Conservation (phyloP, 768 basidiomycete genomes). For the Galerina sulciceps region DNA sequence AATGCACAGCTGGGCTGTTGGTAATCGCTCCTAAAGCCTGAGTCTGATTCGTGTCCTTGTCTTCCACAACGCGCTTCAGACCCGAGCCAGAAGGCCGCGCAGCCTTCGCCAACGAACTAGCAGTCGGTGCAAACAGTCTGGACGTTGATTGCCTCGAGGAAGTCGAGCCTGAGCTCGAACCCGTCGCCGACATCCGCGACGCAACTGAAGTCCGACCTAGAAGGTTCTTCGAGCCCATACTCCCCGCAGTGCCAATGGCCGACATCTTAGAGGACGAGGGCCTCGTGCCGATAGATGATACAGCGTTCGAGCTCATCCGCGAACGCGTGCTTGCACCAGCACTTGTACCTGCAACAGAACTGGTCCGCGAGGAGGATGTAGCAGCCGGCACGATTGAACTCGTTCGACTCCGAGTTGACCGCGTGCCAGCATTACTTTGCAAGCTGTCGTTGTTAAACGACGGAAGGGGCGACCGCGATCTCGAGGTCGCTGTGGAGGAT, state of each 20-base stretch:
- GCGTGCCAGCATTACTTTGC: constrained; percentile 16
- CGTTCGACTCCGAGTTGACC: constrained; percentile 3
- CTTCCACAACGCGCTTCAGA: constrained; percentile 15
- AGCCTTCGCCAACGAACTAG: constrained; percentile 73
- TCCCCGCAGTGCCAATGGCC: constrained; percentile 28
- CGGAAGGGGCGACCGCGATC: constrained; percentile 33
- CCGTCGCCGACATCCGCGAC: constrained; percentile 22
- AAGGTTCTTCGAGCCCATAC: constrained; percentile 38
- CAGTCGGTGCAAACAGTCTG: constrained; percentile 73
- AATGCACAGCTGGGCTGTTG: constrained; percentile 29
- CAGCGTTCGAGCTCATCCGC: constrained; percentile 24
- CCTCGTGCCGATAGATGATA: constrained; percentile 51
- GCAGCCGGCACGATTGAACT: neutral
- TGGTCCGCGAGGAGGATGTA: no score
- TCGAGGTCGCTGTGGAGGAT: constrained; percentile 20
- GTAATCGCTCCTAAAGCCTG: constrained; percentile 36
- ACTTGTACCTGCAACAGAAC: constrained; percentile 11
- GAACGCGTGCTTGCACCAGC: constrained; percentile 20
- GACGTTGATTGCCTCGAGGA: constrained; percentile 42
- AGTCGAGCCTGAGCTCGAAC: constrained; percentile 19
- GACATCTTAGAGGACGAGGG: constrained; percentile 25
- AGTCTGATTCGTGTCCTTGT: constrained; percentile 17
- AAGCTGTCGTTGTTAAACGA: constrained; percentile 19
- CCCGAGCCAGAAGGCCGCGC: constrained; percentile 21
- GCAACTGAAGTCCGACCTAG: constrained; percentile 15